Conservation (phyloP, 2,329 filamentous ascomycete species). For the Cercospora citrullina region DNA sequence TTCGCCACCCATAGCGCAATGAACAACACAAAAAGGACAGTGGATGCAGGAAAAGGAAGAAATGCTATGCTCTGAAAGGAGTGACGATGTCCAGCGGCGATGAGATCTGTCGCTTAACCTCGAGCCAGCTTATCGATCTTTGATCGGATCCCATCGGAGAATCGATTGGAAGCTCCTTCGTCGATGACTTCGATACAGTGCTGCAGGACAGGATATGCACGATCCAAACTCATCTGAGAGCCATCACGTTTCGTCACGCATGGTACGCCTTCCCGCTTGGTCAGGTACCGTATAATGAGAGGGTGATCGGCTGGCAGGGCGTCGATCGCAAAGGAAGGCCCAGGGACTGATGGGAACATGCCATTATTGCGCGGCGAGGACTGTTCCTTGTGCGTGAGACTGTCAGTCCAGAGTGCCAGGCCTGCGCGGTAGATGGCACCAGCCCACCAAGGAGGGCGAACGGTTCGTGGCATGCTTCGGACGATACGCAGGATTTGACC, state of each 20-base stretch:
- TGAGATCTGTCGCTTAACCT: slow-evolving; percentile 24
- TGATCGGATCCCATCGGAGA: slow-evolving; percentile 56
- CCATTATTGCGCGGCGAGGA: slow-evolving; percentile 38
- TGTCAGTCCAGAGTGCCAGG: slow-evolving; percentile 64
- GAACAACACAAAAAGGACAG: not conserved
- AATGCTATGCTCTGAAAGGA: not conserved
- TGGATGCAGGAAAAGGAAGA: too few relatives aligned
- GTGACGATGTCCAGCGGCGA: not conserved
- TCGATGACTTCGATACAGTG: slow-evolving; percentile 57
- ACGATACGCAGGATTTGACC: slow-evolving; percentile 66
- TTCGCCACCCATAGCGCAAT: not conserved
- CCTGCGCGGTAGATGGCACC: slow-evolving; percentile 67
- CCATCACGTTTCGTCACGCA: slow-evolving; percentile 55
- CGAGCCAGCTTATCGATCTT: slow-evolving; percentile 53
- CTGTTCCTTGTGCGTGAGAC: slow-evolving; percentile 54
- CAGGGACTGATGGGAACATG: slow-evolving; percentile 41
- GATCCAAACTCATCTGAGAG: slow-evolving; percentile 49
- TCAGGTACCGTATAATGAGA: slow-evolving; percentile 53
- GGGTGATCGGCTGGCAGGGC: slow-evolving; percentile 53
- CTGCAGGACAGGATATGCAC: slow-evolving; percentile 51
- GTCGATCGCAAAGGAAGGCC: slow-evolving; percentile 53
- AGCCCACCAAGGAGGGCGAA: slow-evolving; percentile 70
- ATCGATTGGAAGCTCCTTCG: slow-evolving; percentile 53
- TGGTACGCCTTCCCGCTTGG: slow-evolving; percentile 55
- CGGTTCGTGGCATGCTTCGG: slow-evolving; percentile 59